Base-by-base conservation (phyloP, 2,329 filamentous ascomycete genomes). In the Hansfordia pulvinata region DNA sequence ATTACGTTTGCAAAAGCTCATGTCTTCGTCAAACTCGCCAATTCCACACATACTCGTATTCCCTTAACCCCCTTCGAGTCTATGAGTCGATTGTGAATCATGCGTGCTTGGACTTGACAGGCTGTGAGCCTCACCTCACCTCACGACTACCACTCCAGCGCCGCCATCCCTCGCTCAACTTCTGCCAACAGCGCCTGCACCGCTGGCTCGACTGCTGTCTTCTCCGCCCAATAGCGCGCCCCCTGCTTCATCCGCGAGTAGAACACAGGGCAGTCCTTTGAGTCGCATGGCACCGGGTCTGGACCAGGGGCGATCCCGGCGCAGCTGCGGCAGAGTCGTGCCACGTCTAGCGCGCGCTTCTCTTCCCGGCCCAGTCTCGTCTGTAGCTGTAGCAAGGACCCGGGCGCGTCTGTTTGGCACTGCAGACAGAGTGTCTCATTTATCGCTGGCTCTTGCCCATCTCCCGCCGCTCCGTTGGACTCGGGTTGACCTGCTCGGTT, bases 241-340 rank as follows among this genome's bases (percentile, higher is more conserved):
- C 50, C 50, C 44, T 81, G 73, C 48, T 73, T 78, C 28, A 71
- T 64, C 10, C 83, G 56, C 17, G 76, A 76, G 53, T 93, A 96
- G 40, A 93, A 96, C 0, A 93, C 83, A 0, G 86, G 80, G 46
- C 90, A 98, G 52, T 93, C 88, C 47, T 81, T 73, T 49, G 81
- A 93, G 44, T 93, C 84, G 46, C 90, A 98, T 20, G 54, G 63
- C n/a, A 94, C 76, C 18, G 79, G 72, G 19, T 94, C 88, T n/a
- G n/a, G n/a, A 3, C 71, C 58, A 36, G 74, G 77, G 4, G 77
- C 62, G 11, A 86, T 46, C 1, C 73, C 76, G 20, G 83, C 75
- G 49, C 90, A 98, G 40, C 70, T 80, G 33, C 78, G 72, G 51
- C 90, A 98, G 7, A 93, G 58, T 26, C 61, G 63, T 20, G 77